Percentiles rank a stretch among this genome's conserved stretches.
Conservation (phyloP, 805 yeast genomes). For the Debaryomyces hansenii region DNA sequence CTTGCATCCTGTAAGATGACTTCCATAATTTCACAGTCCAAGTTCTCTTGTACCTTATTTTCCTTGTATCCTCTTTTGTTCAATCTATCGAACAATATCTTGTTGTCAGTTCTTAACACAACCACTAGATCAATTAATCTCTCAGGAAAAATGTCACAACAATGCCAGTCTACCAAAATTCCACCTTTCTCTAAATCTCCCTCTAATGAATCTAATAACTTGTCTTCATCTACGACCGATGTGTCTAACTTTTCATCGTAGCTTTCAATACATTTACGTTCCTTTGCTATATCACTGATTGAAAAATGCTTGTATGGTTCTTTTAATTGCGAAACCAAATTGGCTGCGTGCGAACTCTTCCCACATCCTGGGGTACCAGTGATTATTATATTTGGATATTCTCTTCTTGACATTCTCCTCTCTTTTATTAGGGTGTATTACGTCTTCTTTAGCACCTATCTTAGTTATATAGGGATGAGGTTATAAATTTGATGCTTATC, state of each 20-base stretch:
- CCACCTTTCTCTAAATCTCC: slow-evolving; percentile 83
- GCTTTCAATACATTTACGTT: slow-evolving; percentile 73
- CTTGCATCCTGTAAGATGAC: slow-evolving; percentile 83
- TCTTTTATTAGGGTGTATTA: not conserved
- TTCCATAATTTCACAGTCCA: slow-evolving; percentile 97
- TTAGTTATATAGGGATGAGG: too few species aligned
- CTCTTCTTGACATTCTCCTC: slow-evolving; percentile 30
- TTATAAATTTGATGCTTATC: not conserved
- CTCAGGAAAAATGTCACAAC: slow-evolving; percentile 93
- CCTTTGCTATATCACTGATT: slow-evolving; percentile 81
- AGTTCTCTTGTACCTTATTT: slow-evolving; percentile 81
- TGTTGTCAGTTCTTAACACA: slow-evolving; percentile 78
- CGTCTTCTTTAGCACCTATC: not conserved
- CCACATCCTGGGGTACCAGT: slow-evolving; percentile 98
- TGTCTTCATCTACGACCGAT: slow-evolving; percentile 90
- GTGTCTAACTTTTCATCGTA: slow-evolving; percentile 85
- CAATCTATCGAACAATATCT: slow-evolving; percentile 71
- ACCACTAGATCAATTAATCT: slow-evolving; percentile 88
- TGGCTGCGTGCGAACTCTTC: slow-evolving; percentile 72
- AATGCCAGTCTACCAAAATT: slow-evolving; percentile 93
- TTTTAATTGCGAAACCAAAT: slow-evolving; percentile 48
- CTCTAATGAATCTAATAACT: slow-evolving; percentile 77
- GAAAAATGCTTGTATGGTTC: slow-evolving; percentile 56
- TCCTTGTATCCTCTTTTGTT: slow-evolving; percentile 75
- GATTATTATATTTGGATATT: slow-evolving; percentile 72